phyloP scores from a whole-genome alignment of 441 rosid genomes.

The Melastoma candidum region DNA sequence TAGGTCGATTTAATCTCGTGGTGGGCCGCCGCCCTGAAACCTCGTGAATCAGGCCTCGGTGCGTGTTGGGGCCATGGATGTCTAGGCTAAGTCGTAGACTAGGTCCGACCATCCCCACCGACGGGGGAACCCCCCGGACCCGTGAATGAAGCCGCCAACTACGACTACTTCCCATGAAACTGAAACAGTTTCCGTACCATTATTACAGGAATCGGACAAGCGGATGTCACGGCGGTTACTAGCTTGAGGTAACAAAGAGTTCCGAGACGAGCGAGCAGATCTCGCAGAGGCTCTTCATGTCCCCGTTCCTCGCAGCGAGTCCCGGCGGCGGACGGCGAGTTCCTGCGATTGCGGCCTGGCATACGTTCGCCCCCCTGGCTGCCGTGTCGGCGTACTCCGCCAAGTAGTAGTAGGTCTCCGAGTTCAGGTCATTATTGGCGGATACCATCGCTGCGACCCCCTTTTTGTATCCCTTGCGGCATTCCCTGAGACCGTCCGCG shows the following conservation, averaged over 20 bases:
- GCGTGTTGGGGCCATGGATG: no score
- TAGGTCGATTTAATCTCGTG: no score
- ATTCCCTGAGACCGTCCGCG: constrained; percentile 5
- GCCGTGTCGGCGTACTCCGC: background rate
- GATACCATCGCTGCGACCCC: constrained; percentile 11
- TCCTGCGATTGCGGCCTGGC: constrained; percentile 22
- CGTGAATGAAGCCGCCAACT: no score
- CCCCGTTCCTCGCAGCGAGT: constrained; percentile 14
- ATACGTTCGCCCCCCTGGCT: background rate
- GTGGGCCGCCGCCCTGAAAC: no score
- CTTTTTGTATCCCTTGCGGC: constrained; percentile 6
- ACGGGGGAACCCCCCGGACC: no score
- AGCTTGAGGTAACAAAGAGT: background rate
- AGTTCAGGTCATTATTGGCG: constrained; percentile 23
- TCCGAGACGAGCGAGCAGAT: constrained; percentile 12
- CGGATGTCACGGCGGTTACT: no score
- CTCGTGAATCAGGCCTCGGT: no score
- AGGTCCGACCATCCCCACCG: no score
- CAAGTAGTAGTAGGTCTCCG: constrained; percentile 14
- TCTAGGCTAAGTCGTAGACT: no score
- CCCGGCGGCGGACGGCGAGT: background rate
- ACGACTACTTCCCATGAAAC: no score
- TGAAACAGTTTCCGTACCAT: no score
- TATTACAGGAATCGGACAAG: no score
- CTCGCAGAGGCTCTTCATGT: constrained; percentile 13